phyloP scores from a whole-genome alignment of 202 grass and related monocot species.

The Miscanthus sacchariflorus region DNA sequence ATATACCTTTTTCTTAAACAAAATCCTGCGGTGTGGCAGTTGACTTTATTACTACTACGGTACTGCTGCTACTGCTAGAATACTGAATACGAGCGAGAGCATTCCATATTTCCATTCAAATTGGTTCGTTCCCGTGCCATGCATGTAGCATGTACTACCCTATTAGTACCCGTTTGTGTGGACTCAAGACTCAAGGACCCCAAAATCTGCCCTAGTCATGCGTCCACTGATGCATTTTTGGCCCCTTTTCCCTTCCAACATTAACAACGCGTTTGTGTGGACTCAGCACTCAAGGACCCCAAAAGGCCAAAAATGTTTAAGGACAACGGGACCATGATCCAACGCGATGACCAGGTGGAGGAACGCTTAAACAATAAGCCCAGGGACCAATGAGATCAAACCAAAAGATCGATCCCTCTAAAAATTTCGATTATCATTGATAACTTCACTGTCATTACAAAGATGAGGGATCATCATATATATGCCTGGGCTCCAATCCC shows the following conservation, averaged over 20 bases:
- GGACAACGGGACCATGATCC: neutral
- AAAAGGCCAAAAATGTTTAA: too few relatives aligned
- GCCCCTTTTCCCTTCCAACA: neutral
- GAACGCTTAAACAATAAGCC: constrained; percentile 1
- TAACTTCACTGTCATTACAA: constrained; percentile 46
- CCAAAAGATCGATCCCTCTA: constrained; percentile 18
- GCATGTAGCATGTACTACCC: neutral
- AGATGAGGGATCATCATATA: neutral
- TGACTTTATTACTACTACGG: too few relatives aligned
- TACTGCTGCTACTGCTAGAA: too few relatives aligned
- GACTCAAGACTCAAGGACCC: neutral
- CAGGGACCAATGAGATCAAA: neutral
- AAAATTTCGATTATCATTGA: neutral
- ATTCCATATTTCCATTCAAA: too few relatives aligned
- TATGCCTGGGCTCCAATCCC: neutral
- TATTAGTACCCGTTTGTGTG: neutral
- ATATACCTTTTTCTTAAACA: neutral
- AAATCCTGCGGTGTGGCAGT: too few relatives aligned
- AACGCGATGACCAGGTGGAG: neutral
- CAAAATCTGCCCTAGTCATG: neutral
- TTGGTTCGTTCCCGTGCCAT: too few relatives aligned
- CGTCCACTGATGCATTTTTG: neutral
- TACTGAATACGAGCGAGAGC: too few relatives aligned
- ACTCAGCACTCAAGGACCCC: too few relatives aligned
- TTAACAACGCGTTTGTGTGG: neutral